Conservation (phyloP, 768 basidiomycete genomes). For the Psilocybe tampanensis region DNA sequence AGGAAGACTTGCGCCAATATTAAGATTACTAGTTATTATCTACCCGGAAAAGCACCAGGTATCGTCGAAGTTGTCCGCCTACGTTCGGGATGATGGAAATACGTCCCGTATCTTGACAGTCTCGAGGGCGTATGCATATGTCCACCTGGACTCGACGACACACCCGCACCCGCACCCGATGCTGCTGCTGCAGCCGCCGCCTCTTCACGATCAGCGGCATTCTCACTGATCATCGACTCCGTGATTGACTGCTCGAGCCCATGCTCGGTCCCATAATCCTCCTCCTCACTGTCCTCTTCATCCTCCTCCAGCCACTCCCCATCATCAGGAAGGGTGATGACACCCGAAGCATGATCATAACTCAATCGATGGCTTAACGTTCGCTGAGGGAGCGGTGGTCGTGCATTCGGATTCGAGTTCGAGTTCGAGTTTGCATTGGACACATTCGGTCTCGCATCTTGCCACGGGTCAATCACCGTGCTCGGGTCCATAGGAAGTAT, state of each 20-base stretch:
- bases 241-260: conserved; percentile 29
- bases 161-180: conserved; percentile 2
- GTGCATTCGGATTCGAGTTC: too few species aligned
- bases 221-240: conserved; percentile 28
- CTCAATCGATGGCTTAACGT: conserved; percentile 65
- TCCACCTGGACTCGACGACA: not conserved
- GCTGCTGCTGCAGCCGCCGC: too few species aligned
- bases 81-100: conserved; percentile 86
- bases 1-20: not conserved
- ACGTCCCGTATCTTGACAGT: conserved; percentile 70
- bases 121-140: conserved; percentile 41
- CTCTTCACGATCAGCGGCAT: conserved; percentile 13
- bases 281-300: conserved; percentile 48
- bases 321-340: conserved; percentile 84
- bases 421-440: too few species aligned
- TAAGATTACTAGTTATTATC: not conserved
- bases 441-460: conserved; percentile 37
- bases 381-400: conserved; percentile 22
- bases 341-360: conserved; percentile 85
- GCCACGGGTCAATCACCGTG: conserved; percentile 59
- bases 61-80: conserved; percentile 51
- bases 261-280: conserved; percentile 43
- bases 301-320: conserved; percentile 63
- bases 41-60: conserved; percentile 61
- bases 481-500: conserved; percentile 23